These are phyloP conservation scores for Lupinus albus DNA, from an alignment of 306 rosid species.

Conservation along the genomic window DNA sequence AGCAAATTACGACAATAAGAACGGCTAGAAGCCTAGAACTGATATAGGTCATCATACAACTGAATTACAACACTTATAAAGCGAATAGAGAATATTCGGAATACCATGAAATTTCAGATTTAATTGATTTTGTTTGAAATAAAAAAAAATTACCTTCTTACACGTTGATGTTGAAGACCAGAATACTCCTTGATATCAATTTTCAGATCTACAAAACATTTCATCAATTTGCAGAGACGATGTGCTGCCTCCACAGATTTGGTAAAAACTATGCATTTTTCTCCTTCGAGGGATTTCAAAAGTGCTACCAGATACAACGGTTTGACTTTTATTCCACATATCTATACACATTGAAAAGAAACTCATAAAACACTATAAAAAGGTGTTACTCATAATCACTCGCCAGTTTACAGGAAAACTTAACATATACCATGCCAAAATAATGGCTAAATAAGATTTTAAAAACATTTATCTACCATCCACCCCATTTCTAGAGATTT, in stretches of 20 bases:
- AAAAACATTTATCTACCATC: background rate
- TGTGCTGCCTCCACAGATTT: conserved; percentile 90
- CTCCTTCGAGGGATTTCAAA: conserved; percentile 70
- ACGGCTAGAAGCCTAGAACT: background rate
- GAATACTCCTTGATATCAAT: conserved; percentile 86
- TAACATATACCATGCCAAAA: conserved; percentile 7
- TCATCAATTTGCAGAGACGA: conserved; percentile 76
- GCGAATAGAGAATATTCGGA: background rate
- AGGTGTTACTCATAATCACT: conserved; percentile 19
- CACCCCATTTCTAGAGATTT: background rate
- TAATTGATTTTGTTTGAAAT: background rate
- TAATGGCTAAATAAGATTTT: background rate
- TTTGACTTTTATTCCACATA: conserved; percentile 77
- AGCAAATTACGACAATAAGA: background rate
- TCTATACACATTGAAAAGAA: conserved; percentile 44
- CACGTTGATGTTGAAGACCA: conserved; percentile 79
- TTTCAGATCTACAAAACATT: conserved; percentile 64
- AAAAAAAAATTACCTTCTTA: conserved; percentile 64
- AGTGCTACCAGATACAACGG: conserved; percentile 85
- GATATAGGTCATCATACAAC: background rate
- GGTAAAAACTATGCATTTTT: conserved; percentile 88
- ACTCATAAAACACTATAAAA: conserved; percentile 29
- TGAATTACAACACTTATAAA: background rate
- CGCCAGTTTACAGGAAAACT: background rate
- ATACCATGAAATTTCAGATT: background rate